A percentile compares a stretch with the other conserved stretches of the same genome.
Evolutionary conservation across 768 basidiomycete genomes (phyloP).

Genomic region (Suillus weaverae): DNA sequence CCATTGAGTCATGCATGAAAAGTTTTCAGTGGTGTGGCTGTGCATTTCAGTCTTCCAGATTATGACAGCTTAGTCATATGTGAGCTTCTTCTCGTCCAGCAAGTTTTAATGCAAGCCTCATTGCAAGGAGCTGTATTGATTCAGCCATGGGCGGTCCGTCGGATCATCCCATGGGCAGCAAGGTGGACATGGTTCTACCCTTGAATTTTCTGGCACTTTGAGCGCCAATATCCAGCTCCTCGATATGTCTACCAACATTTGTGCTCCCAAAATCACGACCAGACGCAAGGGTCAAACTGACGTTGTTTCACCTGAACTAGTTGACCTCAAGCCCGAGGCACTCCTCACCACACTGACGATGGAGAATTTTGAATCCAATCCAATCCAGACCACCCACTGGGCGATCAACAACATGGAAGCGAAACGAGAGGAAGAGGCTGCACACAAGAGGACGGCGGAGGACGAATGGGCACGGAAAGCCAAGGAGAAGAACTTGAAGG

Average conservation of each 20-base stretch:
- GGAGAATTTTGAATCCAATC: slow-evolving; percentile 95
- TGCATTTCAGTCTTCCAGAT: no score
- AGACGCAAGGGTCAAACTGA: slow-evolving; percentile 46
- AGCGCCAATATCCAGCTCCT: slow-evolving; percentile 44
- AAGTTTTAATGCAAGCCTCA: not conserved
- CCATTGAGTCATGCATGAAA: no score
- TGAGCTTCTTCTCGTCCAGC: not conserved
- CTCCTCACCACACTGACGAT: slow-evolving; percentile 94
- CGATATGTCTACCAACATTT: slow-evolving; percentile 67
- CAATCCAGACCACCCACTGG: slow-evolving; percentile 91
- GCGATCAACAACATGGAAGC: slow-evolving; percentile 70
- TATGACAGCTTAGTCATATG: no score
- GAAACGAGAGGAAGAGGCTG: slow-evolving; percentile 28
- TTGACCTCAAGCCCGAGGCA: slow-evolving; percentile 88
- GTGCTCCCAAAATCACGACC: slow-evolving; percentile 54
- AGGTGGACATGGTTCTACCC: slow-evolving; percentile 35
- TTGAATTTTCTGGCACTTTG: slow-evolving; percentile 25
- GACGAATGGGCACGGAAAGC: slow-evolving; percentile 31
- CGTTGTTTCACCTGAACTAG: slow-evolving; percentile 74
- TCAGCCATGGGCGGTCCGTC: not conserved
- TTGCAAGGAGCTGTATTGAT: not conserved
- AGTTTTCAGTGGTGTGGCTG: no score
- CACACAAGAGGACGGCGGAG: slow-evolving; percentile 35
- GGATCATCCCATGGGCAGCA: not conserved
- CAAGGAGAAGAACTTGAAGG: slow-evolving; percentile 29